Evolutionary conservation across 1,284 basidiomycete genomes (phyloP).

Genomic region (Apiotrichum montevideense): DNA sequence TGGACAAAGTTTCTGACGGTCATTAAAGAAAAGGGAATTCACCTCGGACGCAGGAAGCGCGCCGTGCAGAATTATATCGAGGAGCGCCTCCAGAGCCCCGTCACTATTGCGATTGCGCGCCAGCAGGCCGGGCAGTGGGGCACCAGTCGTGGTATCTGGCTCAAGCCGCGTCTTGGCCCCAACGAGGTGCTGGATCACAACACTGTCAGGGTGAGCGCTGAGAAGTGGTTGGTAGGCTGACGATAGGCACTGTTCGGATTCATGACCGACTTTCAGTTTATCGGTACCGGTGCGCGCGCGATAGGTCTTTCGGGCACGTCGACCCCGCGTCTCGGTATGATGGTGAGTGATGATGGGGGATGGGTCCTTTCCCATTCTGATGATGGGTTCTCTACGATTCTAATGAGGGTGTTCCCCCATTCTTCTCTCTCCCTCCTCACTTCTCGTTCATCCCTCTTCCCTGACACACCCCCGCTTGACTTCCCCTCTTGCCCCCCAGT

Average conservation of each 20-base stretch:
- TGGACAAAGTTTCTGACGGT: slow-evolving; percentile 35
- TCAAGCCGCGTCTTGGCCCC: slow-evolving; percentile 58
- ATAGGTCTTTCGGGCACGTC: slow-evolving; percentile 55
- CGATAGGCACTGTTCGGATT: slow-evolving; percentile 75
- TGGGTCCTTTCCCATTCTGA: not conserved
- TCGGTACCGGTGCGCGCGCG: slow-evolving; percentile 58
- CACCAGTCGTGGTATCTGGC: slow-evolving; percentile 68
- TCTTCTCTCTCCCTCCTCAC: too few species aligned
- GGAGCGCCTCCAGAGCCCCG: slow-evolving; percentile 56
- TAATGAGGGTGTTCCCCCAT: too few species aligned
- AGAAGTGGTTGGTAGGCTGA: not conserved
- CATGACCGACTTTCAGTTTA: slow-evolving; percentile 73
- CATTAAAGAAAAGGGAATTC: slow-evolving; percentile 12
- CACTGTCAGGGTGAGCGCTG: slow-evolving; percentile 64
- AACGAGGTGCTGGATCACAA: slow-evolving; percentile 56
- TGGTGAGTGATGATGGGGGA: slow-evolving; percentile 50
- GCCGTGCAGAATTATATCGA: slow-evolving; percentile 22
- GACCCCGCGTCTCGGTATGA: slow-evolving; percentile 57
- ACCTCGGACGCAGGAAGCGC: slow-evolving; percentile 18
- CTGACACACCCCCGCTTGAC: too few species aligned
- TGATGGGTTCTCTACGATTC: too few species aligned
- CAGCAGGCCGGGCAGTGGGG: slow-evolving; percentile 9
- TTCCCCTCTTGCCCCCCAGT: too few species aligned
- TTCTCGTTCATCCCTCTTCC: too few species aligned
- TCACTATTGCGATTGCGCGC: slow-evolving; percentile 52